Base-by-base conservation (phyloP, 106 monocot genomes). In the Platanthera zijinensis region DNA sequence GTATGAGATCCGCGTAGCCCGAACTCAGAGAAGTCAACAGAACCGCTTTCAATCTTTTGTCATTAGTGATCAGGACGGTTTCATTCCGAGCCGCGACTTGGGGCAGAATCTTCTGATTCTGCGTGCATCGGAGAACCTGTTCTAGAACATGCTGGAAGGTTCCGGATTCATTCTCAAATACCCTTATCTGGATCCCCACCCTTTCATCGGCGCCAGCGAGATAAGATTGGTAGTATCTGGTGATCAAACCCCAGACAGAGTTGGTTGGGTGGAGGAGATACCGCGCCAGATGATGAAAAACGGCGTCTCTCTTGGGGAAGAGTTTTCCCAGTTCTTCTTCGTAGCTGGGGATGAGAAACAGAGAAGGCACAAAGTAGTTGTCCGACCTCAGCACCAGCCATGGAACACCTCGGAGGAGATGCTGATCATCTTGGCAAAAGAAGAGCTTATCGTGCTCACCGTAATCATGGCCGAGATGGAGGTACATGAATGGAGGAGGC, bases 221-320 rank as follows among this genome's bases (percentile, higher is more conserved):
- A 74, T 92, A 90, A 66, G 87, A 75, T 63, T 88, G 74, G 50
- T 95, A 84, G 75, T 87, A 96, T 75, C 95, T 82, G 13, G 78
- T 90, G 5, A 92, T 82, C 50, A 92, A 70, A 19, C 92, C 92
- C 95, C 95, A 96, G 0, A 92, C 90, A 6, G 72, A 8, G 53
- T 96, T 92, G 5, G 88, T 81, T 0, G 95, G 95, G 75, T 96
- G 95, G 71, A 96, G 81, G 13, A 96, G 86, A 69, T 93, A 94
- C 5, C 93, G 85, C 4, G 87, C 87, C 18, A 97, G 72, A 64
- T 97, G 93, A 75, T 93, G 93, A 71, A 97, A 97, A 8, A 93
- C 93, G 0, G 89, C 76, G 49, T 93, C 93, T 69, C 79, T 97
- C 50, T 83, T 73, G 6, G 93, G 96, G 69, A 97, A 97, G 12